phyloP scores from a whole-genome alignment of 495 filamentous ascomycete genomes.

The Xylaria flabelliformis region DNA sequence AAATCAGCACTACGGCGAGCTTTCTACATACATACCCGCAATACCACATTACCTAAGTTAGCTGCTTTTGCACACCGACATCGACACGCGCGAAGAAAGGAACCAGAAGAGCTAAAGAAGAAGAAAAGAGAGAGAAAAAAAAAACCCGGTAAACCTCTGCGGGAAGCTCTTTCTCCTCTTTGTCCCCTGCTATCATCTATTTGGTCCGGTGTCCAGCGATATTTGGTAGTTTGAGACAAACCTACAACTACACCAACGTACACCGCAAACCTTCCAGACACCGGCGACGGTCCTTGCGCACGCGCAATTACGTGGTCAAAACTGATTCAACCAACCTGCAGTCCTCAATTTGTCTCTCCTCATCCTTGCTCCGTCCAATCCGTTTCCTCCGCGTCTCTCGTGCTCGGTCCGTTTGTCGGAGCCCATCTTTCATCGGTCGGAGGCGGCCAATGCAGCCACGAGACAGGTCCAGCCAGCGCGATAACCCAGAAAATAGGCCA shows the following conservation, averaged over 20 bases:
- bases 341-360: not conserved
- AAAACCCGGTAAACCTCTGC: not conserved
- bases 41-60: constrained; percentile 7
- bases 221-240: not conserved
- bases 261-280: not conserved
- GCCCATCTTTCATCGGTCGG: constrained; percentile 17
- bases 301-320: not conserved
- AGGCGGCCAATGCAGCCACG: constrained; percentile 23
- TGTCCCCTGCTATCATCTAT: not conserved
- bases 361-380: not conserved
- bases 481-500: not conserved
- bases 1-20: not conserved
- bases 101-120: constrained; percentile 2
- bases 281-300: not conserved
- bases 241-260: not conserved
- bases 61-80: constrained; percentile 23
- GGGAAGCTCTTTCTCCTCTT: not conserved
- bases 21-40: not conserved
- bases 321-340: not conserved
- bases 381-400: not conserved
- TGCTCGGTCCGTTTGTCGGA: constrained; percentile 24
- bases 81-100: not conserved
- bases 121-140: not conserved
- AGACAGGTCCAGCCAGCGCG: not conserved
- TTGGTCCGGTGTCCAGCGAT: not conserved